Base-by-base conservation (phyloP, 371 early-diverging fungal species). In the Syncephalastrum contaminatum region DNA sequence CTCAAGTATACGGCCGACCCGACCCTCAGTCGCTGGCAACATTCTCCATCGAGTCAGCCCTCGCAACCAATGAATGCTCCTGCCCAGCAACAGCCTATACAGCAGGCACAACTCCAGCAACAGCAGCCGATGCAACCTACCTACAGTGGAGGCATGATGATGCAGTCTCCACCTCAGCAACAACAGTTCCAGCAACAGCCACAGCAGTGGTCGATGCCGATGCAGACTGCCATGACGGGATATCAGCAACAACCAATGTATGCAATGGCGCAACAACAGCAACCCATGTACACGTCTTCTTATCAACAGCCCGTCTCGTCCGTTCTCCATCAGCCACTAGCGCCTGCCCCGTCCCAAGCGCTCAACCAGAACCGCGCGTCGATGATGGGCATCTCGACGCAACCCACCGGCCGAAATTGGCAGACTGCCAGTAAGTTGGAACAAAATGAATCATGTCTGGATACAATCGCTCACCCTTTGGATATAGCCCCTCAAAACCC, bases 401-500 rank as follows among this genome's bases (percentile, higher is more conserved):
- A 51, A 49, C 51, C 47, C 15, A 47, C 30, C 44, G 48, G 69
- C 21, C 76, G 81, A 49, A 74, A 69, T 59, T 83, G 81, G 83
- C 69, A 64, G 49, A 62, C 58, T 51, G 74, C 83, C 5, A 81
- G 80, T 74, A 81, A 62, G 78, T 71, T 15, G 20, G 20, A 8
- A 22, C 12, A 19, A 2, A 25, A 41, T 43, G 19, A 21, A 19
- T 53, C 0, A 14, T 47, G 2, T 16, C 13, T n/a, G n/a, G n/a
- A n/a, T n/a, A n/a, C n/a, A n/a, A n/a, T 41, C 15, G n/a, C n/a
- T 48, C 5, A 15, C 27, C 41, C 10, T 27, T 42, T 16, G 6
- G 14, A 24, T 49, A 18, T 10, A 74, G 78, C 80, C 0, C 77
- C 81, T 12, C 67, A 77, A 15, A 80, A 83, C 49, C 83, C 83